Base-by-base conservation (phyloP, 1,284 basidiomycete genomes). In the Mycena citricolor region DNA sequence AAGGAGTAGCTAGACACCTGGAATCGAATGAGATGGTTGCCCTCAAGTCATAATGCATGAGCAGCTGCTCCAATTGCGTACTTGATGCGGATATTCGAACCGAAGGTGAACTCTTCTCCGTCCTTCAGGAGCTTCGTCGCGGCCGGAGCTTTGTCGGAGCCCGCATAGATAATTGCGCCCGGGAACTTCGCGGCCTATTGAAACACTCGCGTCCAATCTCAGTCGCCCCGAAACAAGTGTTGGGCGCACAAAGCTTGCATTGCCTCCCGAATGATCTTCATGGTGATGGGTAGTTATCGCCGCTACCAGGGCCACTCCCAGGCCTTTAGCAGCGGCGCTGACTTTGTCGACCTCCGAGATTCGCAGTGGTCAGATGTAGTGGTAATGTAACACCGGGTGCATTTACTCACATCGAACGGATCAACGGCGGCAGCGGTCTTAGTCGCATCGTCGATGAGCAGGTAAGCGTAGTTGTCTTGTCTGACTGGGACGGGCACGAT, bases 281-380 rank as follows among this genome's bases (percentile, higher is more conserved):
- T 94, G 92, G 66, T 93, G 90, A 66, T 94, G 91, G 1, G 92
- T 95, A 10, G 90, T 94, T 53, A 95, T 76, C 29, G 79, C 76
- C 20, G 86, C 85, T 20, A 87, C 76, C 45, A 94, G 77, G 42
- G 82, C 66, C 20, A 93, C 85, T 17, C 67, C 67, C n/a, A 83
- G 73, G 23, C 76, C 69, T 37, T 84, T 67, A 0, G 89, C 93
- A 1, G 78, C 81, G 0, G 73, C 74, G 29, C 75, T 63, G 13
- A 97, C 84, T 59, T 88, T 90, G 35, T 73, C 58, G 30, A 52
- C 44, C 44, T 47, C 23, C 19, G 17, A 8, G 5, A n/a, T 21
- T 25, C 25, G 16, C 35, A 12, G 5, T 32, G 12, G 17, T 37
- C 25, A n/a, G 32, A 22, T 23, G 19, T 7, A 32, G 16, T 25